phyloP scores from a whole-genome alignment of 2,329 filamentous ascomycete species.

The Ascosphaera apis region DNA sequence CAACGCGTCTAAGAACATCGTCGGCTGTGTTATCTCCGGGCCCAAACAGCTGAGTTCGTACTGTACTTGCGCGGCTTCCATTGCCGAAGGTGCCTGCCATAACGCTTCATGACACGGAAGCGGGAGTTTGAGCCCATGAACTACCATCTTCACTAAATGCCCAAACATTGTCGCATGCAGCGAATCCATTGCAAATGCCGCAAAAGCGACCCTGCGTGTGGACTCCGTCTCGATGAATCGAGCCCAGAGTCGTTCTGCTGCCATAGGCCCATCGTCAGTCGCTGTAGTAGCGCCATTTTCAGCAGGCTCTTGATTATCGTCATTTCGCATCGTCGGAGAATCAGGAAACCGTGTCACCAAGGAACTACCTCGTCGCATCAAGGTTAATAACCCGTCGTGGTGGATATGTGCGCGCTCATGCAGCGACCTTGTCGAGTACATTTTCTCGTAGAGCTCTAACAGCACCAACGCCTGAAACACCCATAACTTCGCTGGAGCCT shows the following conservation, averaged over 20 bases:
- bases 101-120: constrained; percentile 80
- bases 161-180: constrained; percentile 97
- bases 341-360: constrained; percentile 73
- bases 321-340: constrained; percentile 42
- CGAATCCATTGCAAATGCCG: constrained; percentile 83
- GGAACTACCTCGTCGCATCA: constrained; percentile 85
- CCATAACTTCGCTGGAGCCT: constrained; percentile 85
- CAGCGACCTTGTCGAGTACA: constrained; percentile 77
- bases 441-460: constrained; percentile 88
- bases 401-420: constrained; percentile 94
- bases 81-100: constrained; percentile 74
- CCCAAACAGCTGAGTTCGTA: constrained; percentile 58
- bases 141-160: constrained; percentile 89
- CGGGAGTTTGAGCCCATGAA: constrained; percentile 78
- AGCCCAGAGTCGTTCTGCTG: constrained; percentile 79
- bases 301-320: neutral
- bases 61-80: constrained; percentile 68
- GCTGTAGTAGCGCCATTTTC: neutral
- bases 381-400: constrained; percentile 79
- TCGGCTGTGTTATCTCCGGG: constrained; percentile 37
- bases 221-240: constrained; percentile 91
- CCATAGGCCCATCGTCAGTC: constrained; percentile 32
- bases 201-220: constrained; percentile 72
- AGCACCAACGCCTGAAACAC: constrained; percentile 79
- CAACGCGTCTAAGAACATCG: constrained; percentile 72